Base-by-base conservation (phyloP, 2,329 filamentous ascomycete genomes). In the Trichoderma guizhouense region DNA sequence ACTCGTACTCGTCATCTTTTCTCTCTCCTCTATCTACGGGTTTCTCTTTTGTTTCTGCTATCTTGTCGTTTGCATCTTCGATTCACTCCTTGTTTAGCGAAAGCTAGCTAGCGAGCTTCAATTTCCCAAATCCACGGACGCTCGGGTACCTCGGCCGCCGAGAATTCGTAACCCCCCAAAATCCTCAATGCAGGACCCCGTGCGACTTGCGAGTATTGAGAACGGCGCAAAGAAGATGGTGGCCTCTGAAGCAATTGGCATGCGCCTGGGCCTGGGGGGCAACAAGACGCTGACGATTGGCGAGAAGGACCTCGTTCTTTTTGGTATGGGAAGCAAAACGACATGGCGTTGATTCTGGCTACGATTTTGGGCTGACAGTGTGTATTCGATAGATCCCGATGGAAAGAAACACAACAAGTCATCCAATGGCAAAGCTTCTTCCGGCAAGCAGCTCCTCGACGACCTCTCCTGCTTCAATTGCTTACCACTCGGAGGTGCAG, bases 241-340 rank as follows among this genome's bases (percentile, higher is more conserved):
- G 4, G 73, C 72, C 7, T 57, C 39, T 14, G 30, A 28, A 39
- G 67, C 69, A 12, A 72, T 76, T 68, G 79, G 77, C 58, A 75
- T 77, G 76, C 76, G 74, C 51, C 75, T 82, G n/a, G 65, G 73
- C 8, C 74, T 83, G 30, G 78, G 77, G 62, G 78, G 73, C 58
- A 77, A 78, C 71, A 79, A 76, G 73, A 78, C 77, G 55, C 73
- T 83, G 72, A 80, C 76, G 12, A 78, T 81, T 71, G 76, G 77
- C 32, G 74, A 75, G 7, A 76, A 78, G 51, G 75, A 78, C 11
- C 76, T 83, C 51, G 74, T 79, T 51, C 69, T 83, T 26, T 74
- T 78, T 71, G 82, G 82, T 83, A 78, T 71, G 79, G 68, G 18
- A n/a, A 39, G n/a, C 8, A 69, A n/a, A n/a, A 34, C 18, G 24